Evolutionary conservation across 108 stramenopile species (phyloP).

Genomic region (Skeletonema tropicum): DNA sequence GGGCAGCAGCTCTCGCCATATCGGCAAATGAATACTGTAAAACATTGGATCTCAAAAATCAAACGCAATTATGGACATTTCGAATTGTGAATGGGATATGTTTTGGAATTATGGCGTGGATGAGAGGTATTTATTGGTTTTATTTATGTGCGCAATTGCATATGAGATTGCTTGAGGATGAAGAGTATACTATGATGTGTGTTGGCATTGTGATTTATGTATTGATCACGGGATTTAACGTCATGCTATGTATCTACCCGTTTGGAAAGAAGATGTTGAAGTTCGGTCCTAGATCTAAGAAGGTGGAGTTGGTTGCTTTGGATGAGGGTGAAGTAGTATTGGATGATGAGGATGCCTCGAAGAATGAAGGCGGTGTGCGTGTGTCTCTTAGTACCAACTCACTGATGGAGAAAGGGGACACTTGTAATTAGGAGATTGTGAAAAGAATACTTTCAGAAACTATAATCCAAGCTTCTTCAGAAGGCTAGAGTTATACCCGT

Average conservation of each 20-base stretch:
- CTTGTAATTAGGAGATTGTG: too few species aligned
- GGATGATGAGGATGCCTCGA: too few species aligned
- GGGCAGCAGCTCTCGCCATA: constrained; percentile 35
- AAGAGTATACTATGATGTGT: constrained; percentile 15
- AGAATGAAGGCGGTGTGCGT: too few species aligned
- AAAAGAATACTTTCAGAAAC: too few species aligned
- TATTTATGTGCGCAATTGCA: constrained; percentile 13
- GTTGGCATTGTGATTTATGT: constrained; percentile 10
- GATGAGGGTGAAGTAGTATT: too few species aligned
- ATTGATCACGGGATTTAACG: constrained; percentile 28
- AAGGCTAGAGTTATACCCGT: too few species aligned
- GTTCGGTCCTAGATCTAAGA: constrained; percentile 7
- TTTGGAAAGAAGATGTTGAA: constrained; percentile 32
- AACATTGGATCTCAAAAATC: constrained; percentile 18
- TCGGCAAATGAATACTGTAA: constrained; percentile 34
- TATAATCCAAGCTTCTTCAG: too few species aligned
- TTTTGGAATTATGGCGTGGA: constrained; percentile 36
- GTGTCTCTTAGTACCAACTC: too few species aligned
- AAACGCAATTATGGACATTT: constrained; percentile 17
- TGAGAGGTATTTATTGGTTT: constrained; percentile 30
- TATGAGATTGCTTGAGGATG: constrained; percentile 23
- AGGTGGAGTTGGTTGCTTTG: not conserved
- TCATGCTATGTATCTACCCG: constrained; percentile 24
- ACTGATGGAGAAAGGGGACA: too few species aligned
- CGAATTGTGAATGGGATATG: constrained; percentile 24